phyloP scores from a whole-genome alignment of 345 rosid species.

The Bruguiera parviflora region DNA sequence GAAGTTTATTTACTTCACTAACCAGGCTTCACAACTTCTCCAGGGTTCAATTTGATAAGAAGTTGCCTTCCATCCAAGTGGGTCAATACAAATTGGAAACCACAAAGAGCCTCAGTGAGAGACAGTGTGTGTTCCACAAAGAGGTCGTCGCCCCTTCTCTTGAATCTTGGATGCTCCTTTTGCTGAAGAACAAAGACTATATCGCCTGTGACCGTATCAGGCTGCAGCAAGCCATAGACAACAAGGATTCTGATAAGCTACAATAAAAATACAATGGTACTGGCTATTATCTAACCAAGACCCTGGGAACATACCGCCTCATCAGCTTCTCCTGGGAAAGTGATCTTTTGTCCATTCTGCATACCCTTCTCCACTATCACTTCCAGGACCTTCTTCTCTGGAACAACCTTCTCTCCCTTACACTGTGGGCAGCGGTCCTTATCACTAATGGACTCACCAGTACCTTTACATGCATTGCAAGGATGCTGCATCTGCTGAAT shows the following conservation, averaged over 20 bases:
- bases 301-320: conserved; percentile 52
- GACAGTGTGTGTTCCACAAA: conserved; percentile 73
- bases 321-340: conserved; percentile 90
- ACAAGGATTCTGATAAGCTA: neutral
- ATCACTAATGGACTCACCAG: conserved; percentile 74
- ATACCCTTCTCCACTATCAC: conserved; percentile 87
- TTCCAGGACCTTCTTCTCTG: conserved; percentile 83
- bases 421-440: conserved; percentile 77
- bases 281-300: neutral
- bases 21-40: conserved; percentile 92
- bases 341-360: conserved; percentile 80
- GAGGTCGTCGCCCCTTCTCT: conserved; percentile 83
- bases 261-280: neutral
- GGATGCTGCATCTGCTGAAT: conserved; percentile 93
- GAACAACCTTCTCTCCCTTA: conserved; percentile 81
- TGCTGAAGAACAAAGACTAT: conserved; percentile 83
- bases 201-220: conserved; percentile 80
- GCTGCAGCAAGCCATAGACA: conserved; percentile 46
- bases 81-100: conserved; percentile 71
- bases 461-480: conserved; percentile 85
- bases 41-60: conserved; percentile 72
- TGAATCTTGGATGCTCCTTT: conserved; percentile 83
- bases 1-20: conserved; percentile 1
- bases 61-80: conserved; percentile 86
- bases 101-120: conserved; percentile 88